Base-by-base conservation (phyloP, 83 land plant genomes). In the Picea mariana region DNA sequence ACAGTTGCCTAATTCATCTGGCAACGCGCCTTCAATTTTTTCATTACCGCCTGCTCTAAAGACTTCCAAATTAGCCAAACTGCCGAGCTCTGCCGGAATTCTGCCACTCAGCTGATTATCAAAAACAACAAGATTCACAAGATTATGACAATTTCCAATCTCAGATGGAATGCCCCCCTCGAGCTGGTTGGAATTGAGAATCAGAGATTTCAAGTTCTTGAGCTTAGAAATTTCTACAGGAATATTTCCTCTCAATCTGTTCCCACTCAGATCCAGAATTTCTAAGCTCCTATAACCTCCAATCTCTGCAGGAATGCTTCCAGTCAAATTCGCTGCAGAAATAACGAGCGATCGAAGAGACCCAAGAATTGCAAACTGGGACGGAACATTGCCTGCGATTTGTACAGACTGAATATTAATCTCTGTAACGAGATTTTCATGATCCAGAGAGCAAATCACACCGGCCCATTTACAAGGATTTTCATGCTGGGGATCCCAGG, bases 101-200 rank as follows among this genome's bases (percentile, higher is more conserved):
- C 55, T 60, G 2, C 98, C 98, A 1, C 40, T 52, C 5, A 94
- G 83, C 5, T 82, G 69, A 79, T 96, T 95, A 23, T 77, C 60
- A n/a, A 34, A 62, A 5, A 88, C 16, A 3, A 63, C 0, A 1
- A 92, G n/a, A 38, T 60, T 27, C 16, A 18, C 17, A 6, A 94
- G 88, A 0, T 81, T 76, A 5, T 71, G 15, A 65, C 92, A 83
- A 3, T 69, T 3, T 11, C 84, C 84, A 38, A 94, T 17, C 60
- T 83, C 82, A 5, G 80, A 4, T 0, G 96, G 96, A 20, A 94
- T 90, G 2, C 61, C 62, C 0, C 96, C 94, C 3, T 18, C 20
- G 0, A 94, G n/a, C 9, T 76, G 81, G 77, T 95, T 95, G 66
- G 73, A 79, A 79, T 66, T 61, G 4, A 90, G 63, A 42, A 52